phyloP scores from a whole-genome alignment of 2,329 filamentous ascomycete species.

The Colletotrichum simmondsii region DNA sequence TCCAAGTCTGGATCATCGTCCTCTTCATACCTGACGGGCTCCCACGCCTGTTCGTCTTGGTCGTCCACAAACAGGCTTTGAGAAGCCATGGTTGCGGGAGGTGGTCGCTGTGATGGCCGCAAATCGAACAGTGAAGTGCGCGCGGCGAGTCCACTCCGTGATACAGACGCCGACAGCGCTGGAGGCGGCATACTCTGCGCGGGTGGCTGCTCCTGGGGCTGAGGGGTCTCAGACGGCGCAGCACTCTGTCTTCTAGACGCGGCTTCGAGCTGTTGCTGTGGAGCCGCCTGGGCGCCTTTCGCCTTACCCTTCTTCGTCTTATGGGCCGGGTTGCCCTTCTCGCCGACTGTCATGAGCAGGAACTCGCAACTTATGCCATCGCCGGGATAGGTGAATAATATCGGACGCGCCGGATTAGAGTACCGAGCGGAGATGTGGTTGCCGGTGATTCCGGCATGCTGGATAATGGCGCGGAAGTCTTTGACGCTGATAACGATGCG shows the following conservation, averaged over 20 bases:
- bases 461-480: conserved; percentile 83
- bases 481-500: conserved; percentile 86
- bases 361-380: conserved; percentile 80
- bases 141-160: conserved; percentile 18
- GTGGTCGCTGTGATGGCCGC: conserved; percentile 64
- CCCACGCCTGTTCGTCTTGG: conserved; percentile 73
- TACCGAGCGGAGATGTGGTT: conserved; percentile 76
- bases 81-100: conserved; percentile 67
- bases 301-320: conserved; percentile 55
- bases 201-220: conserved; percentile 38
- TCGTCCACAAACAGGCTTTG: conserved; percentile 80
- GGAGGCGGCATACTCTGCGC: conserved; percentile 42
- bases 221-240: conserved; percentile 47
- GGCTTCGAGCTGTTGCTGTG: conserved; percentile 58
- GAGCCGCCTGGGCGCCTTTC: conserved; percentile 52
- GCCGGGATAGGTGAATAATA: conserved; percentile 77
- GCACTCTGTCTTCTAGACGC: conserved; percentile 56
- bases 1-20: conserved; percentile 73
- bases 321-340: conserved; percentile 61
- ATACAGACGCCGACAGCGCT: conserved; percentile 39
- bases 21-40: conserved; percentile 69
- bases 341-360: conserved; percentile 84
- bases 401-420: conserved; percentile 75
- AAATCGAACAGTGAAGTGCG: conserved; percentile 49
- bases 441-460: conserved; percentile 77